These are phyloP conservation scores for Aspergillus novoparasiticus DNA, from an alignment of 2,329 filamentous ascomycete species.

Conservation along the genomic window DNA sequence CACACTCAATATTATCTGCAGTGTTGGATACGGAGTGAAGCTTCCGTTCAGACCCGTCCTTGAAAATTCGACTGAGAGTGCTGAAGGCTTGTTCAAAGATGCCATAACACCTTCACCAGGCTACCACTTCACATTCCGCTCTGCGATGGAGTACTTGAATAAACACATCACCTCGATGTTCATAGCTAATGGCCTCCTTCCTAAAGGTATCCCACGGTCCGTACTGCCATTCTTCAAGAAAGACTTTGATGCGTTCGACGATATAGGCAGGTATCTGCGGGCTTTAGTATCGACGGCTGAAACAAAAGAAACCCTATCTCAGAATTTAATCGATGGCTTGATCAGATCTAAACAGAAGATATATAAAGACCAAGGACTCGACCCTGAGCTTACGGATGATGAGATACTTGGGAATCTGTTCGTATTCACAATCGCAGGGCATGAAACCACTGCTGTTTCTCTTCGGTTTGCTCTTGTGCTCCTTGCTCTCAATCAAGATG, in stretches of 20 bases:
- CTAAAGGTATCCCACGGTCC: conserved; percentile 22
- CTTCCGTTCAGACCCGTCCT: conserved; percentile 19
- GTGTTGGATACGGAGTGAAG: conserved; percentile 38
- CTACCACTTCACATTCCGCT: conserved; percentile 25
- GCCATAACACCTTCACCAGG: conserved; percentile 18
- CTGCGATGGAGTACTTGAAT: conserved; percentile 30
- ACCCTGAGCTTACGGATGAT: conserved; percentile 17
- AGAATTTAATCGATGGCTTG: conserved; percentile 21
- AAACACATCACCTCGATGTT: conserved; percentile 14
- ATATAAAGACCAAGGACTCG: neutral
- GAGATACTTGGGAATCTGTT: conserved; percentile 57
- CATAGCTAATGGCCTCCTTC: conserved; percentile 22
- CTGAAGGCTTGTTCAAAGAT: conserved; percentile 26
- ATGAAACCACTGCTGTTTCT: conserved; percentile 54
- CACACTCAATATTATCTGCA: conserved; percentile 42
- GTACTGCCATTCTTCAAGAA: conserved; percentile 33
- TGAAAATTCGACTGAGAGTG: conserved; percentile 19
- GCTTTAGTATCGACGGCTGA: conserved; percentile 16
- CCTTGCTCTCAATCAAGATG: conserved; percentile 47
- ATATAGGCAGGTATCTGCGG: conserved; percentile 21
- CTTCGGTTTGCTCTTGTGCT: conserved; percentile 48
- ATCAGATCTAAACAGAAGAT: conserved; percentile 12
- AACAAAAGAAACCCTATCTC: conserved; percentile 27
- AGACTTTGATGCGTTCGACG: conserved; percentile 32
- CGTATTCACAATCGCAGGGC: conserved; percentile 54